phyloP scores from a whole-genome alignment of 1,284 basidiomycete species.

The Tilletia indica region DNA sequence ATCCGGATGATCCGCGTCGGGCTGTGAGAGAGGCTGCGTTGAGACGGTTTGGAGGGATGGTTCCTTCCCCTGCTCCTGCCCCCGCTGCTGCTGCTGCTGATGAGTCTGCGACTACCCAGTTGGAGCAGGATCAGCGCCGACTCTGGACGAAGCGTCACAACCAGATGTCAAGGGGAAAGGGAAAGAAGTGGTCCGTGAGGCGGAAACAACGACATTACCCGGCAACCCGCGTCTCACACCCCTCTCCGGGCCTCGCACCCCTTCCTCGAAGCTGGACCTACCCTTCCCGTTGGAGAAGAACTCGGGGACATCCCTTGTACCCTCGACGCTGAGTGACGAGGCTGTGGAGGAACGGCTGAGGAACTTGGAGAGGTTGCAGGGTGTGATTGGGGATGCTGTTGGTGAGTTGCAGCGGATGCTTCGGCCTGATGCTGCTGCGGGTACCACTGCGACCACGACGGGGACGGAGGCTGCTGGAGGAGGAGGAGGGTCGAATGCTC shows the following conservation, averaged over 20 bases:
- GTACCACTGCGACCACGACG: too few relatives aligned
- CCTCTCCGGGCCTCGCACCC: neutral
- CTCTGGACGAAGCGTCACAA: neutral
- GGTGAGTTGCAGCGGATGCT: conserved; percentile 9
- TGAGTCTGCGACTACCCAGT: neutral
- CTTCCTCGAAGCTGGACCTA: too few relatives aligned
- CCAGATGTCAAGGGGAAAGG: neutral
- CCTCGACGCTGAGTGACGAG: neutral
- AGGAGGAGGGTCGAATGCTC: too few relatives aligned
- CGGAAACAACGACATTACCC: neutral
- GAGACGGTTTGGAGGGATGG: neutral
- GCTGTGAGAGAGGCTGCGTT: conserved; percentile 1
- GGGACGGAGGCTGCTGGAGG: too few relatives aligned
- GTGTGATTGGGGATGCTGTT: neutral
- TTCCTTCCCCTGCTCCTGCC: neutral
- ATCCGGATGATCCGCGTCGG: conserved; percentile 6
- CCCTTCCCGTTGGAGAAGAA: too few relatives aligned
- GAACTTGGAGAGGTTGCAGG: conserved; percentile 4
- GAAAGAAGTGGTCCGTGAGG: neutral
- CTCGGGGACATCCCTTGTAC: neutral
- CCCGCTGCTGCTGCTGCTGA: neutral
- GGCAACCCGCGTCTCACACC: conserved; percentile 7
- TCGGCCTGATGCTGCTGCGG: neutral
- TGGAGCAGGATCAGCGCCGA: neutral
- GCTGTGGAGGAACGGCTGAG: neutral